Evolutionary conservation across 768 basidiomycete species (phyloP), one percentile per base, ranked within the genome.

Genomic region (Termitomyces sp.): DNA sequence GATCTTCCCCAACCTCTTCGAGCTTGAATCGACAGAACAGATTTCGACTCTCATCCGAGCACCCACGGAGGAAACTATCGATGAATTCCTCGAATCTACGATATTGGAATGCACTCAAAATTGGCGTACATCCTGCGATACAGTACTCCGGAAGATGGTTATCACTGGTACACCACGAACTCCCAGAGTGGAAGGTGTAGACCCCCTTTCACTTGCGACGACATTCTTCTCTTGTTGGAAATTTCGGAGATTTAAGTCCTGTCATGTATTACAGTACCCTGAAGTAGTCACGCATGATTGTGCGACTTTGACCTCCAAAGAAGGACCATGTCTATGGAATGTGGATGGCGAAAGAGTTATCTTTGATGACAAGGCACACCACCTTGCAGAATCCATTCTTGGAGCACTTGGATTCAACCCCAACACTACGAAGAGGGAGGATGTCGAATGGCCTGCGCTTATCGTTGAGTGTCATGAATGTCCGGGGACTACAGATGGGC

Each of bases 321-420:
- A 10, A 32, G 6, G 8, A 13, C 10, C 0, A 12, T 31, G 39
- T 13, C 4, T 18, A 12, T 37, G 36, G 49, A 32, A 32, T 32
- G 32, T 32, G 32, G 24, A n/a, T 10, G 36, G 49, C 9, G 6
- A 51, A 27, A 24, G 18, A n/a, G 2, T 39, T 1, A 27, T 26
- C 10, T 54, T 58, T 18, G 10, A 8, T 22, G 18, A 26, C 24
- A n/a, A 54, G 22, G 18, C 14, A 39, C 44, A 27, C 20, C n/a
- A 37, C 7, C 8, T 44, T 18, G 51, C 46, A 5, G 48, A 24
- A 37, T 5, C 13, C 10, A 54, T 61, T 18, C 16, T 61, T 16
- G 47, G 58, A 57, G 51, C 41, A 12, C 46, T 36, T 5, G 56
- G 59, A 24, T 41, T 61, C 7, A 36, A 58, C 47, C 56, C 56